Conservation (phyloP, 169 alveolate genomes). For the Plasmodium billcollinsi region DNA sequence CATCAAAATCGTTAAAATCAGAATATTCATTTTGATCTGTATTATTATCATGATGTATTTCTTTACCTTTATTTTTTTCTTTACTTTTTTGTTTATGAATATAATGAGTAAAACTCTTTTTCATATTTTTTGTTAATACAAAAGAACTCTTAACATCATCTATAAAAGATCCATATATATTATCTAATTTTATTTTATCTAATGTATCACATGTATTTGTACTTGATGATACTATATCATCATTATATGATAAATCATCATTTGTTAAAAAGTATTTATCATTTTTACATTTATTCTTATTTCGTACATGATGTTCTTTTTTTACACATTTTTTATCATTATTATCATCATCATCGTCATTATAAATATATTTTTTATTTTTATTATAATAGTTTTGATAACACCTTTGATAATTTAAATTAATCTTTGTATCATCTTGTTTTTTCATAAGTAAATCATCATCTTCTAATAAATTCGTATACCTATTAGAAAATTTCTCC, state of each 20-base stretch:
- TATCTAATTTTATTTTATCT: constrained; percentile 10
- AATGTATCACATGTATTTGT: not conserved
- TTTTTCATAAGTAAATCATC: no score
- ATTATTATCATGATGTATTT: not conserved
- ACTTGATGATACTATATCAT: not conserved
- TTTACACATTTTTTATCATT: not conserved
- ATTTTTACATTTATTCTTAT: not conserved
- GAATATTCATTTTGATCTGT: not conserved
- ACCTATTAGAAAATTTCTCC: no score
- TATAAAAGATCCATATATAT: constrained; percentile 35
- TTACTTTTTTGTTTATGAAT: constrained; percentile 31
- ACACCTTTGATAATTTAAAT: no score
- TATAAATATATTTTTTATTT: not conserved
- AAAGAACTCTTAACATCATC: constrained; percentile 35
- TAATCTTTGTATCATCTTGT: no score
- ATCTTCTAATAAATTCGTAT: no score
- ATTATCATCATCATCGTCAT: not conserved
- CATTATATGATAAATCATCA: no score
- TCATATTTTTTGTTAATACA: constrained; percentile 43
- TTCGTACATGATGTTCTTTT: not conserved
- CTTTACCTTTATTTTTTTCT: not conserved
- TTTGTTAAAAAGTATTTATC: not conserved
- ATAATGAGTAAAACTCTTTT: constrained; percentile 27
- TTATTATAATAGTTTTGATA: not conserved
- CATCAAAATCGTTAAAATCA: not conserved